Evolutionary conservation across 2,329 filamentous ascomycete species (phyloP).

Genomic region (Ceratocystis colombiana): DNA sequence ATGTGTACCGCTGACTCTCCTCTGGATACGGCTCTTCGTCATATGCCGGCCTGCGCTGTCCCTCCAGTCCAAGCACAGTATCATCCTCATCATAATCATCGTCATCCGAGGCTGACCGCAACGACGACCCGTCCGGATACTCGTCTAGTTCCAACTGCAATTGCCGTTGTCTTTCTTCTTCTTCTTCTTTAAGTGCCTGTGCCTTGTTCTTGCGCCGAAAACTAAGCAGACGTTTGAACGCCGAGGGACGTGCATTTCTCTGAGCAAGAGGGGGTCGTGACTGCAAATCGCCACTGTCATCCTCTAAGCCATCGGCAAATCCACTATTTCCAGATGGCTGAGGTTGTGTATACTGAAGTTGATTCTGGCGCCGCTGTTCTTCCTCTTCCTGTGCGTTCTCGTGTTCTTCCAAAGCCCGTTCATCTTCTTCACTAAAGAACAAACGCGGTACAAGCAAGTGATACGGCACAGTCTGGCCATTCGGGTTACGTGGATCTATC

Average conservation of each 20-base stretch:
- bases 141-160: neutral
- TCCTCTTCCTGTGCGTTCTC: slow-evolving; percentile 23
- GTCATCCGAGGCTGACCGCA: slow-evolving; percentile 15
- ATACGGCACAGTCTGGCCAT: slow-evolving; percentile 81
- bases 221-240: slow-evolving; percentile 20
- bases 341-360: slow-evolving; percentile 25
- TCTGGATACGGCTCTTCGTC: slow-evolving; percentile 20
- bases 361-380: slow-evolving; percentile 25
- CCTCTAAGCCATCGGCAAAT: neutral
- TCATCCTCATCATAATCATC: slow-evolving; percentile 18
- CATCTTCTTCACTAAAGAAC: slow-evolving; percentile 45
- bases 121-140: neutral
- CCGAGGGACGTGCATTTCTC: neutral
- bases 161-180: slow-evolving; percentile 1
- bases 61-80: slow-evolving; percentile 10
- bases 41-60: slow-evolving; percentile 10
- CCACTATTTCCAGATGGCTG: neutral
- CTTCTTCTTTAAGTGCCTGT: neutral
- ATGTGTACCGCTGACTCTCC: slow-evolving; percentile 17
- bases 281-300: slow-evolving; percentile 7
- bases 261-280: neutral
- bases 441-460: slow-evolving; percentile 74
- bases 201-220: slow-evolving; percentile 16
- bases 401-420: slow-evolving; percentile 27
- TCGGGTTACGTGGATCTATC: slow-evolving; percentile 71